Percentiles rank a stretch among this genome's conserved stretches.
Conservation (phyloP, 495 filamentous ascomycete genomes). For the Delitschia confertaspora region DNA sequence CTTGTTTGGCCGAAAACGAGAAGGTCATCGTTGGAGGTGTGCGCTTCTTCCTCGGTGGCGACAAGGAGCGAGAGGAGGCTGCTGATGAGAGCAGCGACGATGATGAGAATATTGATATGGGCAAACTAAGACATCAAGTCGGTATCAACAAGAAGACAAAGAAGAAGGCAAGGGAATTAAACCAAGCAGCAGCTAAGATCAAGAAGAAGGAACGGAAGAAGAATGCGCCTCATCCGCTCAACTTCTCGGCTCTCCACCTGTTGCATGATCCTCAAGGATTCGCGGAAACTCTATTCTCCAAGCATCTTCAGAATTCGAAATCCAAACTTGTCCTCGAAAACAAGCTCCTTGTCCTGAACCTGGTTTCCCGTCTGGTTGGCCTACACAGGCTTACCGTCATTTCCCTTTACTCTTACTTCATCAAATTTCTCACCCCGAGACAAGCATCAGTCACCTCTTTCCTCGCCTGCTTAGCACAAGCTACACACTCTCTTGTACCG, state of each 20-base stretch:
- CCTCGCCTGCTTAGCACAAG: slow-evolving; percentile 84
- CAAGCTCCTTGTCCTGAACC: slow-evolving; percentile 77
- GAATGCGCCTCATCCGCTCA: slow-evolving; percentile 72
- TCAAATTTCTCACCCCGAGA: slow-evolving; percentile 76
- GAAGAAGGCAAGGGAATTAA: slow-evolving; percentile 69
- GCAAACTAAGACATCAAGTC: slow-evolving; percentile 69
- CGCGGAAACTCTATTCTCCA: slow-evolving; percentile 80
- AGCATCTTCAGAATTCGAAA: slow-evolving; percentile 80
- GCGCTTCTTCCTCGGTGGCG: slow-evolving; percentile 89
- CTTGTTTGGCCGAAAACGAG: slow-evolving; percentile 68
- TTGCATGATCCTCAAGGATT: slow-evolving; percentile 94
- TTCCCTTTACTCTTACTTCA: slow-evolving; percentile 76
- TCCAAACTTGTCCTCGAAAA: slow-evolving; percentile 83
- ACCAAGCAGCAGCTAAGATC: slow-evolving; percentile 66
- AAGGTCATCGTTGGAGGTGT: slow-evolving; percentile 84
- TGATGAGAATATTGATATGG: slow-evolving; percentile 66
- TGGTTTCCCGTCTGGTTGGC: slow-evolving; percentile 83
- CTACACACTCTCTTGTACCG: slow-evolving; percentile 81
- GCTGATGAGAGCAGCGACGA: slow-evolving; percentile 83
- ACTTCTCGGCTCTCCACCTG: slow-evolving; percentile 97
- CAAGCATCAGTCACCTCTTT: slow-evolving; percentile 93
- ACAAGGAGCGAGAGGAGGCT: slow-evolving; percentile 85
- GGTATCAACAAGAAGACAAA: slow-evolving; percentile 93
- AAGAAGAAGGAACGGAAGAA: slow-evolving; percentile 82
- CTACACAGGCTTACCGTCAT: slow-evolving; percentile 84